Evolutionary conservation across 768 basidiomycete genomes (phyloP), one percentile per base, ranked within the genome.

Genomic region (Coprinellus aureogranulatus): DNA sequence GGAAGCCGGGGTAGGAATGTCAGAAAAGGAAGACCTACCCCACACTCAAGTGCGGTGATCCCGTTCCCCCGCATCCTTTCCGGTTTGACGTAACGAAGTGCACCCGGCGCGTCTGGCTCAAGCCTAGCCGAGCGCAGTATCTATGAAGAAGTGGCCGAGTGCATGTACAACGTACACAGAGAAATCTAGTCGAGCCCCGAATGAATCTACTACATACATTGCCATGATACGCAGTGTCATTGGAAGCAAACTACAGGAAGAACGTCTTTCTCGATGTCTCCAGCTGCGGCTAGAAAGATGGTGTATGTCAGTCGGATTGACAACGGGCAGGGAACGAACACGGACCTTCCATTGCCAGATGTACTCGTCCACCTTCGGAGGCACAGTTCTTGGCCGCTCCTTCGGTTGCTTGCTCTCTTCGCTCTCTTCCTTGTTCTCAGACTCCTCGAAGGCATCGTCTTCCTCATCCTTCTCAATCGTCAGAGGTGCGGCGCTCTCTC

Each of bases 271-370:
- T 84, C 11, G 88, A 89, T 3, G 91, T 90, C 74, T 98, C 94
- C 68, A 98, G 78, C 75, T 94, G 90, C n/a, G 96, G 88, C 95
- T 97, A 12, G 28, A 8, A 30, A 55, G 51, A 20, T 53, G 55
- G 23, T 37, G 45, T 67, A 54, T 59, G 55, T 22, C 37, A 31
- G 59, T 31, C 44, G n/a, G 41, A 45, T 46, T n/a, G 40, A 50
- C 37, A 30, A 45, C 12, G n/a, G 46, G 25, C 42, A 20, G 48
- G 34, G 6, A 44, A 53, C 45, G 55, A 40, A 2, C 3, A 75
- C 83, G 31, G 54, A 92, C 93, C 84, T 94, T 94, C 92, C 93
- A 95, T 59, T 81, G 78, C 94, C 94, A 97, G 50, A 92, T 74
- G 62, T 82, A 87, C 68, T 93, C 88, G 62, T 92, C 91, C 59